These are phyloP conservation scores for Symbiodinium pilosum DNA, from an alignment of 73 alveolate genomes.

Conservation along the genomic window DNA sequence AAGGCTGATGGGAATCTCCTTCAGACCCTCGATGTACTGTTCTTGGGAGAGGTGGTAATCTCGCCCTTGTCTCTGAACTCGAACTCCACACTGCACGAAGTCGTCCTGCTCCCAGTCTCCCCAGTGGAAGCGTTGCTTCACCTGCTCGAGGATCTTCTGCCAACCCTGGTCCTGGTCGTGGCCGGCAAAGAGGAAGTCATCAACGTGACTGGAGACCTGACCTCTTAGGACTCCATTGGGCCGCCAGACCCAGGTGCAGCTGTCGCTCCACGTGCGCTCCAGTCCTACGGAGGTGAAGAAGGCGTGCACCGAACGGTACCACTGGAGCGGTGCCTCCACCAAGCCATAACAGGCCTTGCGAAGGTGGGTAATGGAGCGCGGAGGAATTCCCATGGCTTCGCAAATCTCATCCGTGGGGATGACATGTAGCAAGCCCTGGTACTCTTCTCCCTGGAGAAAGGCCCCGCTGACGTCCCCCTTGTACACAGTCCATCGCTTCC, in stretches of 20 bases:
- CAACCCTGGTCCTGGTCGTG: neutral
- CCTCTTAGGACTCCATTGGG: neutral
- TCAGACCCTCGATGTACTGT: neutral
- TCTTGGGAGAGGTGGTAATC: neutral
- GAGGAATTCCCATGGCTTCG: neutral
- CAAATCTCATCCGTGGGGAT: neutral
- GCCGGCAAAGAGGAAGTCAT: neutral
- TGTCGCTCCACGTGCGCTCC: neutral
- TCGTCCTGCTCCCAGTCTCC: neutral
- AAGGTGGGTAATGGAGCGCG: neutral
- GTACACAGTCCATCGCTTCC: neutral
- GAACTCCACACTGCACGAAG: conserved; percentile 29
- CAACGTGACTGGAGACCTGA: neutral
- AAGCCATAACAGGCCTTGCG: conserved; percentile 17
- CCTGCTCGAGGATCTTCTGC: neutral
- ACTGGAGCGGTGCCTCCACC: conserved; percentile 31
- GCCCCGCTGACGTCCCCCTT: conserved; percentile 32
- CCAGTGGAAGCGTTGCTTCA: neutral
- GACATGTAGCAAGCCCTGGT: neutral
- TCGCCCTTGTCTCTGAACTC: neutral
- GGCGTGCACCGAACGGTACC: neutral
- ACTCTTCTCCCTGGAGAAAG: neutral
- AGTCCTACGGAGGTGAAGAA: neutral
- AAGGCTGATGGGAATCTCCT: neutral
- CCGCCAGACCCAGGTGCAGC: neutral